A percentile compares a stretch with the other conserved stretches of the same genome.
Conservation (phyloP, 2,329 filamentous ascomycete genomes). For the Sporothrix mexicana region DNA sequence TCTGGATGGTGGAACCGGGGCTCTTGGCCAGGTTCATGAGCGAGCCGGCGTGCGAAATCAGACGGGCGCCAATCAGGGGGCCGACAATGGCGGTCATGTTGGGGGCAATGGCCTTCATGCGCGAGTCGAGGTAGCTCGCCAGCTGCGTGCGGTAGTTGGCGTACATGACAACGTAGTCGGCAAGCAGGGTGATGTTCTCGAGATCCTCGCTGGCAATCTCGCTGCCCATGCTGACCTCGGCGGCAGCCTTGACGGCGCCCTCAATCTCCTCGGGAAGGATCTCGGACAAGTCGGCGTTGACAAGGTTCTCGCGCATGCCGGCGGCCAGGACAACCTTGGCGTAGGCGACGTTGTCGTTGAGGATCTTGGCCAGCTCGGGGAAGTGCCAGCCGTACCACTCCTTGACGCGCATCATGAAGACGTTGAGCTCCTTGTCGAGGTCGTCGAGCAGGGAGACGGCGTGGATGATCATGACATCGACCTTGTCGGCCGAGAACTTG, state of each 20-base stretch:
- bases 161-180: constrained; percentile 91
- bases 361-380: constrained; percentile 94
- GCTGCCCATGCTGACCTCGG: constrained; percentile 97
- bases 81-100: constrained; percentile 94
- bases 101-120: constrained; percentile 96
- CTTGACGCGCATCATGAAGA: constrained; percentile 98
- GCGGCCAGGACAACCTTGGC: constrained; percentile 85
- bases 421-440: constrained; percentile 97
- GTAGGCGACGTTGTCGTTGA: constrained; percentile 96
- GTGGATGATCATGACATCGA: constrained; percentile 99
- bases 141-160: constrained; percentile 89
- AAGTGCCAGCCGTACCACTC: constrained; percentile 99
- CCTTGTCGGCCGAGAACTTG: constrained; percentile 98
- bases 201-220: constrained; percentile 94
- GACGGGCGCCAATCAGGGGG: constrained; percentile 88
- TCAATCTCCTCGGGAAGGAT: constrained; percentile 97
- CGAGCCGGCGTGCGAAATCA: constrained; percentile 94
- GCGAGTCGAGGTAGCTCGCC: constrained; percentile 84
- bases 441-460: constrained; percentile 93
- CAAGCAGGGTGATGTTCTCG: constrained; percentile 88
- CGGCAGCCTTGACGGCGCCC: constrained; percentile 85
- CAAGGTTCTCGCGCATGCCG: constrained; percentile 84
- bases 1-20: constrained; percentile 94
- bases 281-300: constrained; percentile 79
- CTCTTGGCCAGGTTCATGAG: constrained; percentile 94